A percentile compares a stretch with the other conserved stretches of the same genome.
These are phyloP conservation scores for Geoglossum glabrum DNA, from an alignment of 495 filamentous ascomycete genomes.

Conservation along the genomic window DNA sequence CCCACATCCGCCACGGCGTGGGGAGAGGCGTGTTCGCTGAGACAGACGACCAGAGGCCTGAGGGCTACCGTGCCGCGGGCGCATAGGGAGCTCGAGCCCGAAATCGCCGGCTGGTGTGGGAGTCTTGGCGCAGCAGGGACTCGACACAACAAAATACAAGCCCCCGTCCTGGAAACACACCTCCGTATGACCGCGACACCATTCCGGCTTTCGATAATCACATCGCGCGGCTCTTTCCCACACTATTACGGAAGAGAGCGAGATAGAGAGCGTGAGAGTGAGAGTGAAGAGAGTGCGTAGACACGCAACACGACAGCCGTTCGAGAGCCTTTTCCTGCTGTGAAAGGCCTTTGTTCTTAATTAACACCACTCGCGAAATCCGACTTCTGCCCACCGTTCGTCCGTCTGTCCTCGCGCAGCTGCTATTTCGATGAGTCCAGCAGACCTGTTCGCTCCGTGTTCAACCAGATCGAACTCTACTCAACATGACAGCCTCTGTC, in stretches of 20 bases:
- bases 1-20: no score
- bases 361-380: not conserved
- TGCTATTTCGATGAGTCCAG: not conserved
- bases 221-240: not conserved
- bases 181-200: not conserved
- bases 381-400: not conserved
- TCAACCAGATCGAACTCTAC: not conserved
- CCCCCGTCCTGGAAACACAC: not conserved
- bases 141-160: not conserved
- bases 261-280: not conserved
- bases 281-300: not conserved
- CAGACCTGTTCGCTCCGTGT: not conserved
- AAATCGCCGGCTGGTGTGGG: not conserved
- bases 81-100: not conserved
- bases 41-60: no score
- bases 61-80: no score
- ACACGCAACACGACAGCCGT: not conserved
- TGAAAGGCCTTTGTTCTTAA: not conserved
- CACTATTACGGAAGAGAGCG: not conserved
- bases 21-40: no score
- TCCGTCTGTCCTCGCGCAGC: not conserved
- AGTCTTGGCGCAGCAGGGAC: not conserved
- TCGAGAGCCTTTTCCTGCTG: not conserved
- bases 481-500: not conserved
- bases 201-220: not conserved